These are phyloP conservation scores for Pseudotsuga menziesii DNA, from an alignment of 75 land plant genomes.

Conservation along the genomic window DNA sequence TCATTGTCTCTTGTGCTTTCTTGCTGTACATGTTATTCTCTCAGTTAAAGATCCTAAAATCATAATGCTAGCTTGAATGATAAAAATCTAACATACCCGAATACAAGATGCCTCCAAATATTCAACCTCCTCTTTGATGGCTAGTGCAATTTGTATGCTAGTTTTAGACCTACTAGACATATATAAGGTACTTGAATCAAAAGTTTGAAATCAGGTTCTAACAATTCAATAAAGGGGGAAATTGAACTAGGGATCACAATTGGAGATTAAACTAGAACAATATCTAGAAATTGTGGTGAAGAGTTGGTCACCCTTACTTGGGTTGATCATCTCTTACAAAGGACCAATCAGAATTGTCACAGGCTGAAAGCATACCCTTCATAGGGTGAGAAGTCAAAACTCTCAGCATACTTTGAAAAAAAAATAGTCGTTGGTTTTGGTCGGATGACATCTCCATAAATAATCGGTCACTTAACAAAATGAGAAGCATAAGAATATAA, in stretches of 20 bases:
- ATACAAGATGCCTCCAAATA: constrained; percentile 39
- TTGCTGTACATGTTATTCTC: too few species aligned
- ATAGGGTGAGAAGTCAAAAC: constrained; percentile 49
- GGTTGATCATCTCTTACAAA: constrained; percentile 59
- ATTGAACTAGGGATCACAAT: background rate
- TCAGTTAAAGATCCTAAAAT: too few species aligned
- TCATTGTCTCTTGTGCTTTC: too few species aligned
- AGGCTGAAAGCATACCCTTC: constrained; percentile 67
- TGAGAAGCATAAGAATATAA: constrained; percentile 62
- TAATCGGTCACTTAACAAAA: constrained; percentile 57
- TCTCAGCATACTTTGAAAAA: constrained; percentile 50
- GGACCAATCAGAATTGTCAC: constrained; percentile 57
- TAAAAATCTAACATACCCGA: too few species aligned
- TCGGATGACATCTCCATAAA: constrained; percentile 65
- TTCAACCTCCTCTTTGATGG: constrained; percentile 58
- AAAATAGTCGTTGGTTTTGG: constrained; percentile 53
- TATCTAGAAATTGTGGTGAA: too few species aligned
- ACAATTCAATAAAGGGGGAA: background rate
- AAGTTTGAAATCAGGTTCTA: background rate
- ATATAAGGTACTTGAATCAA: background rate
- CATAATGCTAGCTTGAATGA: too few species aligned
- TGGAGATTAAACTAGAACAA: background rate
- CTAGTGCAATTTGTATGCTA: constrained; percentile 42
- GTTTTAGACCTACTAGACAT: constrained; percentile 28
- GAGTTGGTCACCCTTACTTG: constrained; percentile 1